Conservation (phyloP, 257 asterid species). For the Forsythia suspensa region DNA sequence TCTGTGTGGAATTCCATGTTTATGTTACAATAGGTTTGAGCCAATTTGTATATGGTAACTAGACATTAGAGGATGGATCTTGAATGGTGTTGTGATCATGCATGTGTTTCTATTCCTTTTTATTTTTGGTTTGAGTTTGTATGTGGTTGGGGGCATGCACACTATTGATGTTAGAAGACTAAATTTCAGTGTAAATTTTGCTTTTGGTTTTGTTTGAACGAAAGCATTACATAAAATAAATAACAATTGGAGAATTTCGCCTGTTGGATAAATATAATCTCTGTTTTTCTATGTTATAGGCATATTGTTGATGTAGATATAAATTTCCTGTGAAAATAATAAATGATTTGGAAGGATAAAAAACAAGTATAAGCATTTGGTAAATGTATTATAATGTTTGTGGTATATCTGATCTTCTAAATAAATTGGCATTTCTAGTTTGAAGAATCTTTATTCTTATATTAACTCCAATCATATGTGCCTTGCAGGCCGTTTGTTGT, state of each 20-base stretch:
- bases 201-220: neutral
- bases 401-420: neutral
- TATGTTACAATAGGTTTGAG: neutral
- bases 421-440: neutral
- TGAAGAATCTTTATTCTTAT: neutral
- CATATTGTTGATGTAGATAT: no score
- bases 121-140: neutral
- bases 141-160: neutral
- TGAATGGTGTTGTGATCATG: neutral
- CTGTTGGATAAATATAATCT: no score
- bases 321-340: no score
- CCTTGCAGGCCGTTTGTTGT: conserved; percentile 52
- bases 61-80: neutral
- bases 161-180: neutral
- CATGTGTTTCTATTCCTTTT: neutral
- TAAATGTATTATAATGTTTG: neutral
- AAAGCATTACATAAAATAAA: no score
- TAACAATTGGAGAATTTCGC: no score
- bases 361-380: no score
- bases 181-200: neutral
- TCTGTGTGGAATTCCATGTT: neutral
- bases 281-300: no score
- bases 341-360: no score
- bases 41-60: neutral
- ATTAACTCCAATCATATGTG: conserved; percentile 5